Evolutionary conservation across 495 filamentous ascomycete genomes (phyloP).

Genomic region (Penicillium macrosclerotiorum): DNA sequence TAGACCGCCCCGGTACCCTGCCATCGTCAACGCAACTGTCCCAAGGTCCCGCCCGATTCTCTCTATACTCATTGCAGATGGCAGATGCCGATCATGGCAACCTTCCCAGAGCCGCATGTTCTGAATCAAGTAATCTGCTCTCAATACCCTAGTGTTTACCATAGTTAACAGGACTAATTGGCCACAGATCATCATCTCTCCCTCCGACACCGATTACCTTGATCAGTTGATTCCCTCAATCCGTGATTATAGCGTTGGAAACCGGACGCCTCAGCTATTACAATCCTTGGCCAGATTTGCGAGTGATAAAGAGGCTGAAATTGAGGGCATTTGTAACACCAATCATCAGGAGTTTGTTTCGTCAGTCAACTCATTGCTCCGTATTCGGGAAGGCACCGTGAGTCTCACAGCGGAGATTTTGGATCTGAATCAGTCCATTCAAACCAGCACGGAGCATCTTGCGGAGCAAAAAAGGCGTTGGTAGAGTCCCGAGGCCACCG

Average conservation of each 20-base stretch:
- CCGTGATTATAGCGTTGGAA: conserved; percentile 79
- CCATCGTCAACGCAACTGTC: too few species aligned
- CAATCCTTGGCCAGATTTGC: conserved; percentile 78
- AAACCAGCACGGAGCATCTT: conserved; percentile 90
- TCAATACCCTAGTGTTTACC: too few species aligned
- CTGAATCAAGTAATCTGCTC: background rate
- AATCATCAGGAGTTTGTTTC: conserved; percentile 96
- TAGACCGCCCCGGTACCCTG: too few species aligned
- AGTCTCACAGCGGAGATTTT: conserved; percentile 87
- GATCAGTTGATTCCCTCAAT: conserved; percentile 93
- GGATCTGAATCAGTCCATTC: conserved; percentile 88
- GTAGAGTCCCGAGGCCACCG: conserved; percentile 87
- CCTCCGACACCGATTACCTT: conserved; percentile 89
- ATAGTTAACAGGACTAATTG: too few species aligned
- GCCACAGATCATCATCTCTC: conserved; percentile 83
- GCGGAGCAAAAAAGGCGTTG: conserved; percentile 86
- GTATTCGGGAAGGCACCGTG: conserved; percentile 84
- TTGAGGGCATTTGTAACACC: conserved; percentile 89
- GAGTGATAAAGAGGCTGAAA: conserved; percentile 81
- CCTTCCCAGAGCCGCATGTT: too few species aligned
- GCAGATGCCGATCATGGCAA: too few species aligned
- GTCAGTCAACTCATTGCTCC: conserved; percentile 88
- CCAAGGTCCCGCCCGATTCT: too few species aligned
- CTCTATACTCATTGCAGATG: too few species aligned
- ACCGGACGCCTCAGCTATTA: conserved; percentile 68